phyloP scores from a whole-genome alignment of 2,329 filamentous ascomycete species.

The Dichotomopilus funicola region DNA sequence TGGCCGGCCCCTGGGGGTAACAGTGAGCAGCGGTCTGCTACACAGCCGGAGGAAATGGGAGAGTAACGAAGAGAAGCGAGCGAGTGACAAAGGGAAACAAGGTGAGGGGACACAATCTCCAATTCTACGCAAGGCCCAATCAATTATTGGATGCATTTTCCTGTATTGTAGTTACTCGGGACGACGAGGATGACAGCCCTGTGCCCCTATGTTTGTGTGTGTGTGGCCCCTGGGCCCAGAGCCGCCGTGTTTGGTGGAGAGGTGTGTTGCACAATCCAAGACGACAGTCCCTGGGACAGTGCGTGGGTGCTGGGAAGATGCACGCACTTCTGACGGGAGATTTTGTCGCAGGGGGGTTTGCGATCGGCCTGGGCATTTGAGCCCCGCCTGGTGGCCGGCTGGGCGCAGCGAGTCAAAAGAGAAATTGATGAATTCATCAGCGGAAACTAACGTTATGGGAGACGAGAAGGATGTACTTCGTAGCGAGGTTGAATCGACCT shows the following conservation, averaged over 20 bases:
- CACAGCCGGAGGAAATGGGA: no score
- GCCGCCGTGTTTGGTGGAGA: no score
- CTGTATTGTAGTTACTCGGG: no score
- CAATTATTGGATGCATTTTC: no score
- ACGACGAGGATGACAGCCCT: not conserved
- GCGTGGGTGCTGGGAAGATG: slow-evolving; percentile 5
- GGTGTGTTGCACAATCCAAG: not conserved
- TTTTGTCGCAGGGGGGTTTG: slow-evolving; percentile 1
- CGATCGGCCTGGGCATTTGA: not conserved
- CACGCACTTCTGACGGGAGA: not conserved
- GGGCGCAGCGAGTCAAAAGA: not conserved
- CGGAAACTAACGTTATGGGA: no score
- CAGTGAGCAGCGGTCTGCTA: not conserved
- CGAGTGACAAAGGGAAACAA: not conserved
- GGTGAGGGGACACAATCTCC: not conserved
- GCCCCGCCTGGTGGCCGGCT: not conserved
- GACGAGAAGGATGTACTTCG: no score
- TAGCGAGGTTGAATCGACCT: not conserved
- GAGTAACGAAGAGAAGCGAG: no score
- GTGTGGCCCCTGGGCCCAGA: no score
- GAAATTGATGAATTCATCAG: no score
- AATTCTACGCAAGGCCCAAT: not conserved
- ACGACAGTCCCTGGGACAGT: slow-evolving; percentile 1
- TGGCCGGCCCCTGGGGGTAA: not conserved
- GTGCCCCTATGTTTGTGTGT: not conserved